Conservation (phyloP, 2,329 filamentous ascomycete species). For the Epichloe aotearoae region DNA sequence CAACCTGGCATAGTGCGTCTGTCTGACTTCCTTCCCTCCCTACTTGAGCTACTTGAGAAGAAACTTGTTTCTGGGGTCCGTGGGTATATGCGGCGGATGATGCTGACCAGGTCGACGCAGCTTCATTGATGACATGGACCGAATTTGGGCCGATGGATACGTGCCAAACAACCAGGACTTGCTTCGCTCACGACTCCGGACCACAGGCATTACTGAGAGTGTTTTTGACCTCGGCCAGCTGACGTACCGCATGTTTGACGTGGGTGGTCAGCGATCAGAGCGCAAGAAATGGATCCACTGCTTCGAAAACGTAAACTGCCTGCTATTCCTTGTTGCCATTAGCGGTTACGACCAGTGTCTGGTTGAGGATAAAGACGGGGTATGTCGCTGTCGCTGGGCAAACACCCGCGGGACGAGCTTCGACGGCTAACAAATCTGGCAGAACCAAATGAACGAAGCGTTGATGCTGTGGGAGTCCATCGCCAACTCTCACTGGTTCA, state of each 20-base stretch:
- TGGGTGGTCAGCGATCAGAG: slow-evolving; percentile 89
- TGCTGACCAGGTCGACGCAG: slow-evolving; percentile 28
- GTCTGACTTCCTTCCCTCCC: slow-evolving; percentile 19
- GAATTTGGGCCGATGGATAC: slow-evolving; percentile 64
- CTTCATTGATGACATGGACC: slow-evolving; percentile 70
- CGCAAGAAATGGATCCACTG: slow-evolving; percentile 99
- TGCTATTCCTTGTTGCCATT: slow-evolving; percentile 88
- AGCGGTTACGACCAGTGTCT: slow-evolving; percentile 94
- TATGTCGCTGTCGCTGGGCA: slow-evolving; percentile 32
- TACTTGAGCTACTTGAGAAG: too few relatives aligned
- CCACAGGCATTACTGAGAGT: slow-evolving; percentile 92
- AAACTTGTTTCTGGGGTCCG: neutral
- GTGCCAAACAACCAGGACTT: slow-evolving; percentile 89
- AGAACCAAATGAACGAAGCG: slow-evolving; percentile 89
- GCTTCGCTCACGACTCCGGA: slow-evolving; percentile 91
- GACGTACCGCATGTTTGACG: slow-evolving; percentile 95
- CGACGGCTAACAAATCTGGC: slow-evolving; percentile 8
- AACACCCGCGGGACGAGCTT: neutral
- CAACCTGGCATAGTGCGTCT: slow-evolving; percentile 81
- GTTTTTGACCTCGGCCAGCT: slow-evolving; percentile 91
- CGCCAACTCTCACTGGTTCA: slow-evolving; percentile 78
- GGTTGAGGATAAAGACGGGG: slow-evolving; percentile 90
- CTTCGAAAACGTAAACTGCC: slow-evolving; percentile 86
- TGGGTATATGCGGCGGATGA: neutral
- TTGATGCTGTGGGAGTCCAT: slow-evolving; percentile 80